Conservation (phyloP, 768 basidiomycete species). For the Lactarius trivialis region DNA sequence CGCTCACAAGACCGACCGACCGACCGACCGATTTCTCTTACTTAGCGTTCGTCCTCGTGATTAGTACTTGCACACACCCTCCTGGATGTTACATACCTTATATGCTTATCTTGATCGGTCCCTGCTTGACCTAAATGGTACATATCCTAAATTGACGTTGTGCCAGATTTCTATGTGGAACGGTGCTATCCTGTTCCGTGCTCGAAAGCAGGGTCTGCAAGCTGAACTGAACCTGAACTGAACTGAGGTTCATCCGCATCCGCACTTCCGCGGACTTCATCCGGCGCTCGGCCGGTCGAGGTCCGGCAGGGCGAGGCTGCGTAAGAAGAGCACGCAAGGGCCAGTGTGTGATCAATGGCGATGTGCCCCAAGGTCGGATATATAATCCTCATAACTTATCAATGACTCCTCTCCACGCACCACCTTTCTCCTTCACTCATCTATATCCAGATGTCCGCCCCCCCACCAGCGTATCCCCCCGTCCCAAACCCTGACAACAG, state of each 20-base stretch:
- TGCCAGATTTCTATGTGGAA: slow-evolving; percentile 12
- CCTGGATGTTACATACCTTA: slow-evolving; percentile 21
- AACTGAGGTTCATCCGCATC: slow-evolving; percentile 7
- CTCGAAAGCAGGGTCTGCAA: neutral
- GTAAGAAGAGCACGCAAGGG: slow-evolving; percentile 15
- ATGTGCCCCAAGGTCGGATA: slow-evolving; percentile 10
- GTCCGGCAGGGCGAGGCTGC: slow-evolving; percentile 19
- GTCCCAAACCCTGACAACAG: slow-evolving; percentile 49
- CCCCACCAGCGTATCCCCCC: slow-evolving; percentile 25
- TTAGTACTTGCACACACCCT: slow-evolving; percentile 7
- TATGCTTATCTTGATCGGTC: slow-evolving; percentile 22
- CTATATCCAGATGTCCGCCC: slow-evolving; percentile 41
- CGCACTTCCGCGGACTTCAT: slow-evolving; percentile 3
- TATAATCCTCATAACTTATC: slow-evolving; percentile 21
- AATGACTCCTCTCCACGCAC: slow-evolving; percentile 7
- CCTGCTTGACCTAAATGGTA: slow-evolving; percentile 9
- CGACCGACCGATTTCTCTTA: slow-evolving; percentile 3
- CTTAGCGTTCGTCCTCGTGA: neutral
- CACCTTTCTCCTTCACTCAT: slow-evolving; percentile 22
- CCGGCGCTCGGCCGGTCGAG: slow-evolving; percentile 18
- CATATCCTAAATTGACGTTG: slow-evolving; percentile 8
- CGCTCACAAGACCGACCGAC: slow-evolving; percentile 11
- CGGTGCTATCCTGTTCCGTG: neutral
- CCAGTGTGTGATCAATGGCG: slow-evolving; percentile 13
- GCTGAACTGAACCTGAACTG: neutral